phyloP scores from a whole-genome alignment of 306 rosid genomes.

The Citrullus colocynthis region DNA sequence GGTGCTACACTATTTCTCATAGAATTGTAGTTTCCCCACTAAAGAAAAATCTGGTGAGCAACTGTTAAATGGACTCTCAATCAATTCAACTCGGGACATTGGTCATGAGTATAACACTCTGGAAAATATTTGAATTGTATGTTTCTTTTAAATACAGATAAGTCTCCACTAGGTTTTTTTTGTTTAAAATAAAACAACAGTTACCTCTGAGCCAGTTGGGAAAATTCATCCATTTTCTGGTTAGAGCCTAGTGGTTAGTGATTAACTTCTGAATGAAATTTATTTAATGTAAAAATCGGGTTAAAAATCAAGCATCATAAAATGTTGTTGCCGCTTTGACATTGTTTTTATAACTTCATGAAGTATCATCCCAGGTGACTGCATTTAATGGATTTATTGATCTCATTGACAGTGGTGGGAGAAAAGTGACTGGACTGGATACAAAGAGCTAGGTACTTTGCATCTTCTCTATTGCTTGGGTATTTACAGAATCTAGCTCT shows the following conservation, averaged over 20 bases:
- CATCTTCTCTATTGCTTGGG: background rate
- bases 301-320: background rate
- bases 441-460: constrained; percentile 89
- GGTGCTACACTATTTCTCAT: background rate
- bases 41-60: background rate
- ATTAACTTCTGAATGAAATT: background rate
- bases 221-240: background rate
- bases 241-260: background rate
- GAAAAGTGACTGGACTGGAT: constrained; percentile 99
- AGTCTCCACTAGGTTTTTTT: background rate
- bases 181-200: background rate
- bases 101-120: background rate
- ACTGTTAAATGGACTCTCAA: background rate
- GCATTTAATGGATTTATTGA: constrained; percentile 90
- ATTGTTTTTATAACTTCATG: constrained; percentile 35
- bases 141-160: background rate
- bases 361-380: constrained; percentile 71
- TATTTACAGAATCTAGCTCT: background rate
- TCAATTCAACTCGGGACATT: background rate
- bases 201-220: background rate
- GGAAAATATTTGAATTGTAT: background rate
- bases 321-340: constrained; percentile 3
- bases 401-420: constrained; percentile 99
- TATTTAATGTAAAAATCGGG: background rate
- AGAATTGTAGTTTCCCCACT: background rate